Conservation (phyloP, 352 stramenopile species). For the Pythium phragmiticola region DNA sequence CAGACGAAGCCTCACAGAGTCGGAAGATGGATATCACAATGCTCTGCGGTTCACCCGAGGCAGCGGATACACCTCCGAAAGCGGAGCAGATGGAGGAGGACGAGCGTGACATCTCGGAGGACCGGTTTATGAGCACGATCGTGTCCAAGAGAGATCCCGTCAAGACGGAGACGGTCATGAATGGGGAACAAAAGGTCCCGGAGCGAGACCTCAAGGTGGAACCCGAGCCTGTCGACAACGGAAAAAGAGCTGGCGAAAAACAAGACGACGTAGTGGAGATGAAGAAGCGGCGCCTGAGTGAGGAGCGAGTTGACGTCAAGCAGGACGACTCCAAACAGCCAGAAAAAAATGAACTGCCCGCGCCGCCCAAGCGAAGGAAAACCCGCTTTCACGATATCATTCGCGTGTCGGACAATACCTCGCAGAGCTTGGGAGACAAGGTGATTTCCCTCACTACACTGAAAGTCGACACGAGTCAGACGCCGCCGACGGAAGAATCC, state of each 20-base stretch:
- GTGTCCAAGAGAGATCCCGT: constrained; percentile 15
- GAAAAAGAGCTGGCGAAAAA: neutral
- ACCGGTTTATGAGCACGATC: constrained; percentile 29
- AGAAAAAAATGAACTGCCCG: neutral
- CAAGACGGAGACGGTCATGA: neutral
- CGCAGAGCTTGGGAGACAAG: constrained; percentile 1
- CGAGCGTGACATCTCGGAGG: constrained; percentile 29
- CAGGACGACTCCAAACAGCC: constrained; percentile 6
- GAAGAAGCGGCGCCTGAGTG: constrained; percentile 24
- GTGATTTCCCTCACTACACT: neutral
- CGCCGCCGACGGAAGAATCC: neutral
- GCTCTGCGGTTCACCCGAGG: constrained; percentile 26
- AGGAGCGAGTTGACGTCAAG: constrained; percentile 8
- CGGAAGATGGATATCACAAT: constrained; percentile 54
- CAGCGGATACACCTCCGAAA: constrained; percentile 12
- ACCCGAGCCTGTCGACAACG: neutral
- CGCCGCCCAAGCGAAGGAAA: constrained; percentile 18
- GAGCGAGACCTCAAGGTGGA: neutral
- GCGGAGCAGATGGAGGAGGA: constrained; percentile 22
- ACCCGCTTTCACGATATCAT: constrained; percentile 26
- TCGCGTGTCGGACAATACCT: constrained; percentile 7
- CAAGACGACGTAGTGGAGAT: neutral
- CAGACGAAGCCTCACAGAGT: constrained; percentile 6
- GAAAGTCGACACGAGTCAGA: constrained; percentile 3
- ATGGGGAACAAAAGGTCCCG: neutral